Evolutionary conservation across 257 asterid species (phyloP), one percentile per base, ranked within the genome.

Genomic region (Leonotis leonurus): DNA sequence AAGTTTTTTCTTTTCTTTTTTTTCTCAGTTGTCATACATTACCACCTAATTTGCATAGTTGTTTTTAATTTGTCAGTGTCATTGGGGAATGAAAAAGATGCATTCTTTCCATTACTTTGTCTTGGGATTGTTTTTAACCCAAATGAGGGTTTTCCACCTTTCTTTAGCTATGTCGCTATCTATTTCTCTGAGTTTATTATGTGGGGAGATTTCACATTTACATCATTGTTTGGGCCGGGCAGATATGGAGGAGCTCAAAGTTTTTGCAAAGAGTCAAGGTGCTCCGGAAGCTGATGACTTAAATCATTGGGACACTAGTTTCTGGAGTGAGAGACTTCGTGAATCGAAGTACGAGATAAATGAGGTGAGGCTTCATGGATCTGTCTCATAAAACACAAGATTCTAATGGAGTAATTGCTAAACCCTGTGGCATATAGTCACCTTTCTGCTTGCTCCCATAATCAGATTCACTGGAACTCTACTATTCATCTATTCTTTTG

Each of bases 291-390:
- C 95, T 65, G 93, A 84, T 74, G 51, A 73, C 78, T 73, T 92
- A 67, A 83, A 76, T 67, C 83, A 92, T 62, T 92, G 98, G 98
- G 98, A 92, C 63, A 68, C 71, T 64, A 64, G 72, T 74, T 92
- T 88, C 62, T 92, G 98, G 98, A 88, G 97, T 71, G 97, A 92
- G 83, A 88, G 98, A 80, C 95, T 92, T 40, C 93, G 95, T 49
- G 98, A 91, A 76, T 75, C 92, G 0, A 88, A 86, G 77, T 91
- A 88, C 45, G 98, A 91, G 72, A 80, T 91, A 70, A 91, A 86
- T 67, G 96, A 91, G 98, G 98, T 86, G 53, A 12, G 45, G 60
- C 29, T 65, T 43, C 21, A 43, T 54, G 33, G 33, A 53, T 46
- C 33, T 24, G 13, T 68, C 65, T 63, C 18, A 53, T 56, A 62